Percentiles rank a stretch among this genome's conserved stretches.
These are phyloP conservation scores for Beauveria brongniartii DNA, from an alignment of 2,329 filamentous ascomycete species.

Conservation along the genomic window DNA sequence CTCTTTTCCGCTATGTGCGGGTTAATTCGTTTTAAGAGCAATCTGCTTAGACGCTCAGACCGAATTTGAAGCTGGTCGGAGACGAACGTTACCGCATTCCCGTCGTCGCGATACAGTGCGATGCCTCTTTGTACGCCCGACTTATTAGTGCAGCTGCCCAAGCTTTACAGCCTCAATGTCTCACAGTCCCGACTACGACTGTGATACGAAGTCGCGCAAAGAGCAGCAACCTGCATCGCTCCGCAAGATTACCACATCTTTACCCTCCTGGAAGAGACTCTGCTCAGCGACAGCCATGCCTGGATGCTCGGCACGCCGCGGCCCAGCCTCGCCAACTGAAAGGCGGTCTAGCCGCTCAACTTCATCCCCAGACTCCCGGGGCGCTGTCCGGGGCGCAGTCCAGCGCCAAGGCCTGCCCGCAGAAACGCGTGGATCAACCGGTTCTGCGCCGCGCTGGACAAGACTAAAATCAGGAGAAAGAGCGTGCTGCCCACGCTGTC, in stretches of 20 bases:
- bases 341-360: conserved; percentile 59
- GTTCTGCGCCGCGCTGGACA: conserved; percentile 43
- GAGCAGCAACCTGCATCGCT: conserved; percentile 44
- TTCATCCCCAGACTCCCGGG: conserved; percentile 52
- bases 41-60: conserved; percentile 57
- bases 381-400: conserved; percentile 47
- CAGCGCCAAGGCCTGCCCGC: conserved; percentile 45
- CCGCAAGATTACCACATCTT: conserved; percentile 46
- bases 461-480: conserved; percentile 27
- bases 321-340: conserved; percentile 57
- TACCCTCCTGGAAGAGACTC: conserved; percentile 49
- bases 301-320: conserved; percentile 51
- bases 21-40: conserved; percentile 32
- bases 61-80: conserved; percentile 52
- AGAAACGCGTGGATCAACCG: conserved; percentile 54
- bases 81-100: conserved; percentile 64
- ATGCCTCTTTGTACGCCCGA: conserved; percentile 62
- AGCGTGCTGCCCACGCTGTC: conserved; percentile 31
- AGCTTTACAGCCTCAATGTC: conserved; percentile 50
- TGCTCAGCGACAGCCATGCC: conserved; percentile 57
- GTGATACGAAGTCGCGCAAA: conserved; percentile 8
- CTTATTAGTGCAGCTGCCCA: conserved; percentile 48
- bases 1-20: background rate
- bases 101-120: conserved; percentile 54
- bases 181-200: conserved; percentile 11